These are phyloP conservation scores for Apiotrichum montevideense DNA, from an alignment of 1,284 basidiomycete species.

Conservation along the genomic window DNA sequence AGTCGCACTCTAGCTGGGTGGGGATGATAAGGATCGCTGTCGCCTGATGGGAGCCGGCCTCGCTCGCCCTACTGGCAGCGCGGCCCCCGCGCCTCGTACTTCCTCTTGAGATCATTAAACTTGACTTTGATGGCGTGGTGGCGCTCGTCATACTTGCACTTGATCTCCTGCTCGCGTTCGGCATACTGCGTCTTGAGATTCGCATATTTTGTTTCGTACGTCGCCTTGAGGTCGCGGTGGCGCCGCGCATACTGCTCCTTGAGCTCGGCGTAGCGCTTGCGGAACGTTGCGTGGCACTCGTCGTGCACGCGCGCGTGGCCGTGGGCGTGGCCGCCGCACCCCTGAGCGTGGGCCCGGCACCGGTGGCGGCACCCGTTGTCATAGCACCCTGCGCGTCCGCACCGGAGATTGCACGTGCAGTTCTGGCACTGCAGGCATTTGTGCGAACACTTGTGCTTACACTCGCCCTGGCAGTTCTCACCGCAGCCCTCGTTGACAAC, in stretches of 20 bases:
- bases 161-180: conserved; percentile 3
- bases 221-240: background rate
- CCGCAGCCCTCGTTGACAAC: background rate
- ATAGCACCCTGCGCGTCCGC: too few relatives aligned
- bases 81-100: background rate
- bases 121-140: background rate
- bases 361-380: too few relatives aligned
- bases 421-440: too few relatives aligned
- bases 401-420: too few relatives aligned
- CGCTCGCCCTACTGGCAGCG: too few relatives aligned
- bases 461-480: background rate
- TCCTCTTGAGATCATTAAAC: background rate
- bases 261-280: conserved; percentile 3
- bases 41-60: too few relatives aligned
- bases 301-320: background rate
- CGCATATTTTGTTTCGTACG: conserved; percentile 1
- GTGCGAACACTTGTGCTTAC: background rate
- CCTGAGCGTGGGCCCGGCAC: too few relatives aligned
- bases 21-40: too few relatives aligned
- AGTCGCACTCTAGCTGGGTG: too few relatives aligned
- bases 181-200: conserved; percentile 1
- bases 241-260: conserved; percentile 2
- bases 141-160: conserved; percentile 3
- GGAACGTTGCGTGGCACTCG: conserved; percentile 1
- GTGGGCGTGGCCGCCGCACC: background rate